Conservation (phyloP, 2,329 filamentous ascomycete genomes). For the Neonectria faginata region DNA sequence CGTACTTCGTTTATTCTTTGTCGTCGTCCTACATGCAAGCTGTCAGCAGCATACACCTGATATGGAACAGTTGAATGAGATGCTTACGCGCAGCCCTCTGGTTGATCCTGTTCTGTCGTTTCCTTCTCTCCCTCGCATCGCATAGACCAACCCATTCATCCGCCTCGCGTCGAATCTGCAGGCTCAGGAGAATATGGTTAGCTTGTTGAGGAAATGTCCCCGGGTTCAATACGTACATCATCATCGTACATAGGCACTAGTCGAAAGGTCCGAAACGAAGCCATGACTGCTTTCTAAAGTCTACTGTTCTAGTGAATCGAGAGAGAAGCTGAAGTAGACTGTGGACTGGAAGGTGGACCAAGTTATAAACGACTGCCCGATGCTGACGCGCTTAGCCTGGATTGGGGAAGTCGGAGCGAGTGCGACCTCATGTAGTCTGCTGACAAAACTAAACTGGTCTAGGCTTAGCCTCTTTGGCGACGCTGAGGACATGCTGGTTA, state of each 20-base stretch:
- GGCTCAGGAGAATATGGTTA: slow-evolving; percentile 8
- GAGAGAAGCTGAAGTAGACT: neutral
- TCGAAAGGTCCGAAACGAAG: slow-evolving; percentile 36
- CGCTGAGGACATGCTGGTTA: too few species aligned
- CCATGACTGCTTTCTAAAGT: slow-evolving; percentile 15
- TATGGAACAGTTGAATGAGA: neutral
- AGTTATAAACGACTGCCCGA: neutral
- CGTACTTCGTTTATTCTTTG: slow-evolving; percentile 25
- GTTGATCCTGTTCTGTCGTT: slow-evolving; percentile 38
- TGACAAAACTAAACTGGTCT: slow-evolving; percentile 19
- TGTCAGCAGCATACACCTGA: slow-evolving; percentile 4
- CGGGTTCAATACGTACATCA: neutral
- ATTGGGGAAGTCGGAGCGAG: slow-evolving; percentile 7
- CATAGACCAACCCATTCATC: slow-evolving; percentile 36
- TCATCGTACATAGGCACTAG: slow-evolving; percentile 36
- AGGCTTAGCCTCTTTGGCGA: neutral
- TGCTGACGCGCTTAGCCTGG: slow-evolving; percentile 23
- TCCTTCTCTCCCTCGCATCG: slow-evolving; percentile 36
- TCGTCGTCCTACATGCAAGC: slow-evolving; percentile 29
- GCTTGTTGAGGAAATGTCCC: neutral
- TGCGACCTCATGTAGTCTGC: slow-evolving; percentile 3
- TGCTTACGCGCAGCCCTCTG: slow-evolving; percentile 34
- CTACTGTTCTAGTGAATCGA: neutral
- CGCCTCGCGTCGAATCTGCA: slow-evolving; percentile 20
- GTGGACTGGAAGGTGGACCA: neutral